phyloP scores from a whole-genome alignment of 768 basidiomycete species.

The Tricholoma sp. region DNA sequence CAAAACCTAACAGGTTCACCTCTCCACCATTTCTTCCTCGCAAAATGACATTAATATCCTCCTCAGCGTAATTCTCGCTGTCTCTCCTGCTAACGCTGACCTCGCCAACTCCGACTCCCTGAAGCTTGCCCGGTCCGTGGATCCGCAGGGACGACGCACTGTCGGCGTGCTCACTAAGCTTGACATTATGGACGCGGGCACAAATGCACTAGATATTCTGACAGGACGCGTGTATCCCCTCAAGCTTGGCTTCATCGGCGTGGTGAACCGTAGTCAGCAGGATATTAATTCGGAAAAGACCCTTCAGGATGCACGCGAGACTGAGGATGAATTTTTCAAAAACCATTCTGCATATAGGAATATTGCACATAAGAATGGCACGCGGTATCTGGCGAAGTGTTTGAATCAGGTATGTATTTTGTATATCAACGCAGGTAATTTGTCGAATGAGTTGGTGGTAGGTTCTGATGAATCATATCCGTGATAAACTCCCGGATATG shows the following conservation, averaged over 20 bases:
- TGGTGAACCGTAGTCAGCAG: constrained; percentile 96
- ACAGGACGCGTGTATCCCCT: constrained; percentile 97
- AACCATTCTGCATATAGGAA: constrained; percentile 90
- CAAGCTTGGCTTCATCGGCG: constrained; percentile 96
- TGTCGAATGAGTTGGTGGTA: constrained; percentile 16
- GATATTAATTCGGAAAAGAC: constrained; percentile 89
- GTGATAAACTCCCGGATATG: constrained; percentile 99
- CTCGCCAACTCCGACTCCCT: constrained; percentile 98
- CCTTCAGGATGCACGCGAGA: constrained; percentile 78
- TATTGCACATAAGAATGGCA: constrained; percentile 97
- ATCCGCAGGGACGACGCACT: constrained; percentile 93
- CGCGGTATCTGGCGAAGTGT: constrained; percentile 87
- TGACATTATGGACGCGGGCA: constrained; percentile 99
- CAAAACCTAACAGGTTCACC: constrained; percentile 88
- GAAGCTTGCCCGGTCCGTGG: constrained; percentile 92
- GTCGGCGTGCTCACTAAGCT: constrained; percentile 97
- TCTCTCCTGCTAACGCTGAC: constrained; percentile 97
- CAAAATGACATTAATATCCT: background rate
- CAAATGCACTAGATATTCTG: constrained; percentile 93
- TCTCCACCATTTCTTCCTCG: background rate
- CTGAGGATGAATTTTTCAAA: constrained; percentile 88
- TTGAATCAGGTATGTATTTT: constrained; percentile 73
- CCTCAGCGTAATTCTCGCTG: constrained; percentile 87
- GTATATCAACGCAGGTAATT: background rate
- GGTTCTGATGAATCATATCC: constrained; percentile 96